Base-by-base conservation (phyloP, 164 flowering plant genomes). In the Echeveria elegans region DNA sequence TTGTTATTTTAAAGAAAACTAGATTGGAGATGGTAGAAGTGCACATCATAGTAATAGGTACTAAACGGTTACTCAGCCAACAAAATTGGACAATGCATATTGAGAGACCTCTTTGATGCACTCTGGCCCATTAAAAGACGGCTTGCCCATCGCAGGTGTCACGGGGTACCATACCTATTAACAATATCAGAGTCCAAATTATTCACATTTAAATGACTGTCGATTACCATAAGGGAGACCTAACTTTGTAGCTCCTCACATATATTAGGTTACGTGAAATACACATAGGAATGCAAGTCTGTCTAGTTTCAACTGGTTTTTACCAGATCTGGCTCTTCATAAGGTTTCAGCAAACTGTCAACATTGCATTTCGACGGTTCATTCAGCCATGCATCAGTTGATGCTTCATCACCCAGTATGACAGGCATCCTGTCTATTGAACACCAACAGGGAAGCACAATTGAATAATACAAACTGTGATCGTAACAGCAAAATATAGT, bases 361-460 rank as follows among this genome's bases (percentile, higher is more conserved):
- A 78, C 65, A 73, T 81, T 85, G 73, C 85, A 70, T 68, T 83
- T 67, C 45, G 87, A 68, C 31, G 87, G 73, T 67, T 80, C 84
- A 73, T 72, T 72, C 23, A 94, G 80, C 98, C 98, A 90, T 45
- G 71, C 68, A 66, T 84, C 88, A 63, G 76, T 76, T 40, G 87
- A 80, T 61, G 63, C 87, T 78, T 82, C 78, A 72, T 78, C 80
- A 50, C 92, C 91, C 76, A 90, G 82, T 58, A 93, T 87, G 47
- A 93, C 96, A 70, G 97, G 98, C 96, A 93, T 93, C 79, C 98
- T 83, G 70, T 93, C 98, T 93, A 73, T 7, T 62, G 31, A 19
- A 62, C 47, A n/a, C 41, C 29, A 34, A 21, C 12, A 63, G 14
- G 7, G 38, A 21, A n/a, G 29, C 12, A 63, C 19, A 18, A 31